A percentile compares a stretch with the other conserved stretches of the same genome.
Conservation (phyloP, 164 flowering plant species). For the Kingdonia uniflora region DNA sequence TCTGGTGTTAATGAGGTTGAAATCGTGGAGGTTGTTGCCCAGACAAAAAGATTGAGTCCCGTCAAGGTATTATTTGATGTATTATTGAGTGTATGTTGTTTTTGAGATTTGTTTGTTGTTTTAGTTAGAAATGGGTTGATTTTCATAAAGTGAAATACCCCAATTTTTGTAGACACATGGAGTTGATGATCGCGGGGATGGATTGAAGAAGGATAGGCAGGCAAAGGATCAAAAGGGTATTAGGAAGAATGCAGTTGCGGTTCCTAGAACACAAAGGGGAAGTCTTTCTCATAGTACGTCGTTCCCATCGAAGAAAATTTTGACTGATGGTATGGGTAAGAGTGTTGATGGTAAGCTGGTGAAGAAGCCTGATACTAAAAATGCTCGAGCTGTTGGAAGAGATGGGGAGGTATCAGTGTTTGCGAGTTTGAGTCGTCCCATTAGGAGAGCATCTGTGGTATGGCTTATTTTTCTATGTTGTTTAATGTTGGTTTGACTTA, state of each 20-base stretch:
- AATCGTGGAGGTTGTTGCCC: no score
- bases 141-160: neutral
- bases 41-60: conserved; percentile 27
- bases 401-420: conserved; percentile 18
- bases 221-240: conserved; percentile 24
- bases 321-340: conserved; percentile 34
- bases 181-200: conserved; percentile 8
- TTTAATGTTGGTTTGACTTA: neutral
- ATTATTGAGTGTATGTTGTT: neutral
- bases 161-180: conserved; percentile 24
- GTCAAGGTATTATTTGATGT: conserved; percentile 29
- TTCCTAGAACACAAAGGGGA: conserved; percentile 26
- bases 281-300: conserved; percentile 53
- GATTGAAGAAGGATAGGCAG: conserved; percentile 24
- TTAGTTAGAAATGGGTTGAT: neutral
- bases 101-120: neutral
- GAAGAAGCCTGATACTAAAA: conserved; percentile 23
- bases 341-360: conserved; percentile 34
- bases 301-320: conserved; percentile 40
- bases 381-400: conserved; percentile 21
- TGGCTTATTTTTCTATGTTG: neutral
- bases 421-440: conserved; percentile 11
- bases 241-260: conserved; percentile 21
- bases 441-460: conserved; percentile 15
- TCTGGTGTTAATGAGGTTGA: conserved; percentile 17